These are phyloP conservation scores for Leucosporidium creatinivorum DNA, from an alignment of 768 basidiomycete genomes.

Conservation along the genomic window DNA sequence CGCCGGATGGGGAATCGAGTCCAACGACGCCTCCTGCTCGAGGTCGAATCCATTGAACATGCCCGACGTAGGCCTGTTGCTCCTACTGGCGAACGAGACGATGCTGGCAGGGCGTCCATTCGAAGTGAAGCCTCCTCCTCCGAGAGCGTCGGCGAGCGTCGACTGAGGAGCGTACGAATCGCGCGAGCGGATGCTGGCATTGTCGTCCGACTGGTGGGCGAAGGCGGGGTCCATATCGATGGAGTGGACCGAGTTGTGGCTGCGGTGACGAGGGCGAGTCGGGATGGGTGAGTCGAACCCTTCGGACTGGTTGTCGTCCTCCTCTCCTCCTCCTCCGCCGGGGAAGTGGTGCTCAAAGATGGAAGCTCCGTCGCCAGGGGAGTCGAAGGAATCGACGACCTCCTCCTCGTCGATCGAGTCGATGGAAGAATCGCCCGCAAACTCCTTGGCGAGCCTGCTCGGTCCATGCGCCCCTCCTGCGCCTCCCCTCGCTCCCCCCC, in stretches of 20 bases:
- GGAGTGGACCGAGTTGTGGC: constrained; percentile 48
- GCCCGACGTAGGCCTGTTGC: constrained; percentile 20
- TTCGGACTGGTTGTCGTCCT: constrained; percentile 4
- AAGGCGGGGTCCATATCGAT: constrained; percentile 68
- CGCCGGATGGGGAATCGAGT: no score
- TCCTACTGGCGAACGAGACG: neutral
- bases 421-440: constrained; percentile 25
- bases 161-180: constrained; percentile 1
- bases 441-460: neutral
- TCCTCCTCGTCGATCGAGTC: constrained; percentile 33
- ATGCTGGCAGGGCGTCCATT: neutral
- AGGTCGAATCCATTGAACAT: neutral
- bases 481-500: constrained; percentile 23
- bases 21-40: neutral
- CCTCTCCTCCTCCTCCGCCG: neutral
- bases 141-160: constrained; percentile 22
- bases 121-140: neutral
- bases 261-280: constrained; percentile 2
- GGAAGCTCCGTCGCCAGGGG: constrained; percentile 20
- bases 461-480: neutral
- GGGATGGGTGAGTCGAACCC: constrained; percentile 7
- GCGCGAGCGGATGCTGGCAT: constrained; percentile 52
- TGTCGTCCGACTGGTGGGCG: constrained; percentile 51
- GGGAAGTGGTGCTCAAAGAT: constrained; percentile 32
- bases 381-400: constrained; percentile 32